Conservation (phyloP, 169 alveolate species). For the Cryptosporidium viatorum region DNA sequence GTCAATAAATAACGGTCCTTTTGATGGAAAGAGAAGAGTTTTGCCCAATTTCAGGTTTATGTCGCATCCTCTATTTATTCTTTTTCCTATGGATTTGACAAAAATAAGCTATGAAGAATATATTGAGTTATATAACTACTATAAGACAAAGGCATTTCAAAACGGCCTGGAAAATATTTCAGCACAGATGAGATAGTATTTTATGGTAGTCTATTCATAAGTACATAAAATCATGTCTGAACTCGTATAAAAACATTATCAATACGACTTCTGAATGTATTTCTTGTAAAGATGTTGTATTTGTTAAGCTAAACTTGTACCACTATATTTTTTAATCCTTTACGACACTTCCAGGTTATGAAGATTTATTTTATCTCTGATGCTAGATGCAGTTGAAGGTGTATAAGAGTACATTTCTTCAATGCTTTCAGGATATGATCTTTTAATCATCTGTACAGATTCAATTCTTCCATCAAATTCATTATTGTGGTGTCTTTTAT, state of each 20-base stretch:
- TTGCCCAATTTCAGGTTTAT: conserved; percentile 53
- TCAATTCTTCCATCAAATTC: conserved; percentile 7
- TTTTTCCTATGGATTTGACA: conserved; percentile 72
- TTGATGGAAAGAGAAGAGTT: conserved; percentile 51
- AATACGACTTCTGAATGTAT: background rate
- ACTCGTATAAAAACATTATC: background rate
- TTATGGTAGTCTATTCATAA: background rate
- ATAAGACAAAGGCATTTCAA: conserved; percentile 63
- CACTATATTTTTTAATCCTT: background rate
- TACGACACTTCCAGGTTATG: conserved; percentile 33
- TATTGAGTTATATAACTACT: conserved; percentile 32
- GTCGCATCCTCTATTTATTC: conserved; percentile 42
- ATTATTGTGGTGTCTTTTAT: conserved; percentile 23
- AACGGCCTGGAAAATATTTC: conserved; percentile 20
- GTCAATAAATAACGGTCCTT: background rate
- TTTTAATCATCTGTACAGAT: conserved; percentile 17
- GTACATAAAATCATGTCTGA: background rate
- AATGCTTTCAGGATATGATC: conserved; percentile 60
- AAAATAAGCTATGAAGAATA: conserved; percentile 55
- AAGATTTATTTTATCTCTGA: conserved; percentile 48
- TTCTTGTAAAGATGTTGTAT: background rate
- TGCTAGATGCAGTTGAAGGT: conserved; percentile 73
- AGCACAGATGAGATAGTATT: background rate
- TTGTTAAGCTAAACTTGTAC: background rate
- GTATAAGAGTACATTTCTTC: conserved; percentile 70